phyloP scores from a whole-genome alignment of 2,329 filamentous ascomycete genomes.

The Leptographium flavum region DNA sequence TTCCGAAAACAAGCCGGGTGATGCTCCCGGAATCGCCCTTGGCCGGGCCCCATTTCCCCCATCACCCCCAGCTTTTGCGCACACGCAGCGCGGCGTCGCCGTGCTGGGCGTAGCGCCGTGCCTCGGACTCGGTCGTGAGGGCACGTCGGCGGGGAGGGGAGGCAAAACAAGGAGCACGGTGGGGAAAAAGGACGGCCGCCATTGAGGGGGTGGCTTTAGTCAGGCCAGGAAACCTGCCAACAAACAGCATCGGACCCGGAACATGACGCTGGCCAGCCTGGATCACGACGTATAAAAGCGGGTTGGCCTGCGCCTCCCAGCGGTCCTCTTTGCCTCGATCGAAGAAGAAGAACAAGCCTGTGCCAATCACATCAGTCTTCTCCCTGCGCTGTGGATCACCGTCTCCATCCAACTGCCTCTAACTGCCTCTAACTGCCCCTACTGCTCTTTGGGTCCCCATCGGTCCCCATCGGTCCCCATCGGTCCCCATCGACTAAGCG shows the following conservation, averaged over 20 bases:
- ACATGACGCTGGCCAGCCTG: neutral
- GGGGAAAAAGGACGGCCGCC: neutral
- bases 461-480: neutral
- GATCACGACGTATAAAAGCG: conserved; percentile 4
- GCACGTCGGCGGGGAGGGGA: neutral
- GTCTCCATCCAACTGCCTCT: no score
- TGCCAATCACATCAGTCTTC: neutral
- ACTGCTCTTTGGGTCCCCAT: neutral
- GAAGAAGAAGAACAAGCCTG: neutral
- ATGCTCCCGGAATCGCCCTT: neutral
- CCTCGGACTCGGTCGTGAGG: no score
- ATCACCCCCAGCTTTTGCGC: neutral
- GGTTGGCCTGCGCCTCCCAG: conserved; percentile 1
- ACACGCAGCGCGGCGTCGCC: neutral
- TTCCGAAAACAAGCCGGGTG: conserved; percentile 1
- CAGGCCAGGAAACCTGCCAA: no score
- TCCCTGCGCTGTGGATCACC: neutral
- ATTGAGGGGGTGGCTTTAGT: conserved; percentile 5
- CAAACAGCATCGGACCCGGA: no score
- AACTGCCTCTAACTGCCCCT: no score
- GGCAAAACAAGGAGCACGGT: neutral
- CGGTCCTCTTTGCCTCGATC: neutral
- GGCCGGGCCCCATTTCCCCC: no score
- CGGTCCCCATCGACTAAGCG: no score
- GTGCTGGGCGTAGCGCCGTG: neutral